Base-by-base conservation (phyloP, 2,329 filamentous ascomycete species). In the Emergomyces orientalis region DNA sequence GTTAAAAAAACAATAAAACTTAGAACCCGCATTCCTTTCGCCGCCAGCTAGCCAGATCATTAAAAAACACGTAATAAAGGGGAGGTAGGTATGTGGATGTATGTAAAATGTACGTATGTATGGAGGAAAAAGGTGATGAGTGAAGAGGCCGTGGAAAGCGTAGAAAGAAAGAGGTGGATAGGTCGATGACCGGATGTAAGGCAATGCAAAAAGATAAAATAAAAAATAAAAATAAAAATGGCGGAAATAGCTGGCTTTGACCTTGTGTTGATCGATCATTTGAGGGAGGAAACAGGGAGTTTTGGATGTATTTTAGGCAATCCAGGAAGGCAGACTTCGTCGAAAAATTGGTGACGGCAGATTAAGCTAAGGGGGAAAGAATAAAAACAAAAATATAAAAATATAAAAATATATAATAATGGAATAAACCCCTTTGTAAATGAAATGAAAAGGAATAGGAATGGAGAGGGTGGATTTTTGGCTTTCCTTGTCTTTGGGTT, bases 221-320 rank as follows among this genome's bases (percentile, higher is more conserved):
- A 8, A 62, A 51, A 60, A 66, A 63, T 67, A 69, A 67, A 69
- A 66, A 66, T 66, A 67, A 67, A 65, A 64, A 17, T 2, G 49
- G 49, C 22, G 22, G 22, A 30, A 25, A 30, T 14, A 52, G 49
- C 49, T 52, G 49, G 49, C 25, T 8, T 11, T 52, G 25, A 22
- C 19, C 43, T n/a, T n/a, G n/a, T n/a, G n/a, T n/a, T n/a, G n/a
- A n/a, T n/a, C n/a, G n/a, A n/a, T n/a, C n/a, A n/a, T n/a, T n/a
- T n/a, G n/a, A n/a, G n/a, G n/a, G n/a, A n/a, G n/a, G n/a, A n/a
- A n/a, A n/a, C 25, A 37, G 1, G 8, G 34, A 37, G 34, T 32
- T 32, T 32, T 3, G 7, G 3, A 3, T 32, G n/a, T n/a, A n/a
- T 7, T 3, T 32, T 7, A 7, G 7, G 7, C 3, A 3, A 32